These are phyloP conservation scores for Corylus heterophylla DNA, from an alignment of 306 rosid species.

Conservation along the genomic window DNA sequence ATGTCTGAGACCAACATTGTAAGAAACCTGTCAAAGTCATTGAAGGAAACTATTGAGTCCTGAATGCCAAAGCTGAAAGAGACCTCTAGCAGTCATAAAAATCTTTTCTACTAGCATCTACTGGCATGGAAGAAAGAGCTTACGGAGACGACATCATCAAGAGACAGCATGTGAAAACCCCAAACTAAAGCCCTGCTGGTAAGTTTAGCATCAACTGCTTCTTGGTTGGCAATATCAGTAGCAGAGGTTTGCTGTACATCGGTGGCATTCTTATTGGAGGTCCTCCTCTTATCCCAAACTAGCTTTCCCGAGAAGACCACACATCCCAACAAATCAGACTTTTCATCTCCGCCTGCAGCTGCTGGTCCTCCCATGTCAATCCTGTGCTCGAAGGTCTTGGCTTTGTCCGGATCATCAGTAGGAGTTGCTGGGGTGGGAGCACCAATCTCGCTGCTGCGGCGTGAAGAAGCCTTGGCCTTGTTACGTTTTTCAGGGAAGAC, in stretches of 20 bases:
- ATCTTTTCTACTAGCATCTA: constrained; percentile 24
- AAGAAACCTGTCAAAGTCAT: constrained; percentile 75
- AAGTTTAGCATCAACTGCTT: constrained; percentile 74
- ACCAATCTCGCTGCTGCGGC: constrained; percentile 44
- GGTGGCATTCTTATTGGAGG: constrained; percentile 27
- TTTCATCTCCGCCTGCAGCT: constrained; percentile 75
- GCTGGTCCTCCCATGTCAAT: constrained; percentile 61
- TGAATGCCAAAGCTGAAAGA: constrained; percentile 23
- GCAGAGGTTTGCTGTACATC: constrained; percentile 44
- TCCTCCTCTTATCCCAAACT: constrained; percentile 72
- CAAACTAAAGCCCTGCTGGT: constrained; percentile 85
- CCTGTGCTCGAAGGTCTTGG: constrained; percentile 75
- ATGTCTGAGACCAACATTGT: constrained; percentile 92
- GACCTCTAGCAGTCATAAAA: constrained; percentile 11
- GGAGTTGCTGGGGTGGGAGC: constrained; percentile 29
- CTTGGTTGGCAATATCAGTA: constrained; percentile 43
- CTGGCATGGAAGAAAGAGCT: constrained; percentile 42
- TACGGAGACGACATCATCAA: constrained; percentile 90
- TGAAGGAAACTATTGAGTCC: constrained; percentile 32
- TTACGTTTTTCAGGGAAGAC: constrained; percentile 94
- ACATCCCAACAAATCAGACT: constrained; percentile 85
- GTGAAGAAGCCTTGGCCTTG: constrained; percentile 56
- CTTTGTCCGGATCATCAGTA: constrained; percentile 46
- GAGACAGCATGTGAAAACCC: constrained; percentile 75
- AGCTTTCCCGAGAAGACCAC: constrained; percentile 75